Percentiles rank a stretch among this genome's conserved stretches.
Conservation (phyloP, 2,329 filamentous ascomycete species). For the Colletotrichum sp. region DNA sequence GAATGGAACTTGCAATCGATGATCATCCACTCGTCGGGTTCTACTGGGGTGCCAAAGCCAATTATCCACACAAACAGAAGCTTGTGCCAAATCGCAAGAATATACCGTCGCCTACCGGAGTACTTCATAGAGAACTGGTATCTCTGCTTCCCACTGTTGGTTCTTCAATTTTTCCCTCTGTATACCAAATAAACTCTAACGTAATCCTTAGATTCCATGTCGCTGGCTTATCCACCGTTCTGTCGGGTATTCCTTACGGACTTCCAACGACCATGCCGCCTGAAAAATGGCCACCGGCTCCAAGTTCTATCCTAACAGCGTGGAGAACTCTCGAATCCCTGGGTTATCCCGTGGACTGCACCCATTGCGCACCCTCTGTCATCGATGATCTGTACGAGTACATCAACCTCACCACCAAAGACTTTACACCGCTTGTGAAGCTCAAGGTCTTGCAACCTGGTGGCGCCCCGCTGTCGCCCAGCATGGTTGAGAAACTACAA, state of each 20-base stretch:
- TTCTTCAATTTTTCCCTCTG: rapidly evolving
- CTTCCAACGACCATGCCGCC: slow-evolving; percentile 2
- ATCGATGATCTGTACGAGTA: slow-evolving; percentile 12
- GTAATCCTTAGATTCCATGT: background rate
- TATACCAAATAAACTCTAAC: background rate
- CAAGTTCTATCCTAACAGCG: slow-evolving; percentile 3
- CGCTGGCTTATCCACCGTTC: background rate
- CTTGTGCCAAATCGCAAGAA: slow-evolving; percentile 1
- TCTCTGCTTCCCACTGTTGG: slow-evolving; percentile 9
- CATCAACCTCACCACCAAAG: slow-evolving; percentile 1
- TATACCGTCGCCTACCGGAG: slow-evolving; percentile 4
- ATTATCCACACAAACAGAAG: slow-evolving; percentile 11
- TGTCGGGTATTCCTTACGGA: slow-evolving; percentile 1
- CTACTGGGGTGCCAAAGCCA: slow-evolving; percentile 4
- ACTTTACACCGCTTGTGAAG: background rate
- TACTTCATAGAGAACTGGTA: slow-evolving; percentile 15
- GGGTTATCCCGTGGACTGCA: background rate
- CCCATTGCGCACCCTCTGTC: slow-evolving; percentile 6
- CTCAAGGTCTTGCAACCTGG: slow-evolving; percentile 9
- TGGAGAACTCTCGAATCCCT: background rate
- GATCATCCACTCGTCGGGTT: slow-evolving; percentile 16
- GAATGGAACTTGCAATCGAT: slow-evolving; percentile 11
- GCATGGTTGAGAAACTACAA: background rate
- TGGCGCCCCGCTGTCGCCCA: background rate
- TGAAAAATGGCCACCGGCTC: slow-evolving; percentile 7